Evolutionary conservation across 768 basidiomycete species (phyloP), one percentile per base, ranked within the genome.

Genomic region (Lactifluus echinatus): DNA sequence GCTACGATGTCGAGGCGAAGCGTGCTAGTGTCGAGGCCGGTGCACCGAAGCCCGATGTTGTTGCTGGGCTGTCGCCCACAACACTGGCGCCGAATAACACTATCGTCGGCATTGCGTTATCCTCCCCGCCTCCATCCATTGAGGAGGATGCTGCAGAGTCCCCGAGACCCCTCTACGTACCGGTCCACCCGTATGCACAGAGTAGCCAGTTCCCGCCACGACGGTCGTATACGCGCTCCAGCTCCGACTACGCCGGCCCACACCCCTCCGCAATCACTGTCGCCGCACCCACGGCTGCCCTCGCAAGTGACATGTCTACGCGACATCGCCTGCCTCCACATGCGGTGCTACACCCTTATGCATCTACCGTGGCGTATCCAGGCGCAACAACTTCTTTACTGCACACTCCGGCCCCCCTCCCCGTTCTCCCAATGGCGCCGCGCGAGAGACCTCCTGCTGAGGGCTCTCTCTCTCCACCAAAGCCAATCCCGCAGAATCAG

Each of bases 61-160:
- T 19, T 34, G 26, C 50, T 7, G 36, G 43, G 17, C 55, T 42
- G 63, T 73, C 74, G 15, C 70, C 72, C 0, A 64, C 68, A 6
- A 73, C 71, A 10, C 68, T 65, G 1, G 65, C 61, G 10, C 50
- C 49, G 15, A 66, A 62, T 6, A 64, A 50, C 4, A 66, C 67
- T 0, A 64, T 42, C 11, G 70, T 79, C 1, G 78, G 78, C 11
- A 70, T 79, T 51, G 79, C 78, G 4, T 66, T 79, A 29, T 72
- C 76, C 4, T 68, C 74, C 1, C 71, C 75, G 0, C 64, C 67
- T 7, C 57, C 66, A 2, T 58, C 66, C 3, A 39, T 59, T 12
- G 42, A 53, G 6, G 71, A 70, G 4, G 65, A 67, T 24, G 46
- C 55, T 33, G 46, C 50, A 6, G 57, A 55, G 15, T 55, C 62